These are phyloP conservation scores for Sporobolomyces pararoseus DNA, from an alignment of 768 basidiomycete species.

Conservation along the genomic window DNA sequence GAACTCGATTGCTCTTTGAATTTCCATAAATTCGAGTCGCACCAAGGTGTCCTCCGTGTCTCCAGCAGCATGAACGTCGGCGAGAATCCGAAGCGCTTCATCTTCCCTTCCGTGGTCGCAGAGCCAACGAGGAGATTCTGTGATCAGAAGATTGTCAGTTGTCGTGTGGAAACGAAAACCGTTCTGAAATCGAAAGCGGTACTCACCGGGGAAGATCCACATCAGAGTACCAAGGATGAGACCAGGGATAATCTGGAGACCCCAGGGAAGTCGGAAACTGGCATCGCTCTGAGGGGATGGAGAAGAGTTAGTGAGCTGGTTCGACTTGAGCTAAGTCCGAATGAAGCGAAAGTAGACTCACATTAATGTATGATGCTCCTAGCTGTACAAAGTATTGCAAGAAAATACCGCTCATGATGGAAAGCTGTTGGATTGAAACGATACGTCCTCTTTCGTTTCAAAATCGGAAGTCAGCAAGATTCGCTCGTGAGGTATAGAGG, in stretches of 20 bases:
- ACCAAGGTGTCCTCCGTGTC: constrained; percentile 62
- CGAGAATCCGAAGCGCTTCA: constrained; percentile 67
- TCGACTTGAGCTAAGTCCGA: too few relatives aligned
- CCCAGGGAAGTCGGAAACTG: constrained; percentile 56
- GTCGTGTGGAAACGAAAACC: background rate
- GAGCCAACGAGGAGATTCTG: constrained; percentile 63
- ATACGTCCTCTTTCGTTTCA: constrained; percentile 56
- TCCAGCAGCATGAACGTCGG: constrained; percentile 69
- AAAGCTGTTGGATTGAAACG: constrained; percentile 72
- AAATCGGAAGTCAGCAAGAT: background rate
- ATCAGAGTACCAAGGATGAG: constrained; percentile 66
- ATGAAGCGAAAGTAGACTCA: background rate
- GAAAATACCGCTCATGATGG: constrained; percentile 53
- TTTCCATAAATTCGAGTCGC: constrained; percentile 59
- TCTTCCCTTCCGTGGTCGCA: constrained; percentile 10
- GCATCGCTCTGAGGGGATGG: constrained; percentile 55
- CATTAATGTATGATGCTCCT: constrained; percentile 58
- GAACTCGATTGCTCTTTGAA: constrained; percentile 20
- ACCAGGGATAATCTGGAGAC: constrained; percentile 67
- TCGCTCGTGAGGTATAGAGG: constrained; percentile 47
- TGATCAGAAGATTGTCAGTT: constrained; percentile 5
- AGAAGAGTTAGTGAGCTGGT: background rate
- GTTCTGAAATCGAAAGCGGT: too few relatives aligned
- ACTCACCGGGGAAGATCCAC: constrained; percentile 58
- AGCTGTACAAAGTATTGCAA: constrained; percentile 50